Conservation (phyloP, 176 grass and related monocot species). For the Triticum dicoccoides region DNA sequence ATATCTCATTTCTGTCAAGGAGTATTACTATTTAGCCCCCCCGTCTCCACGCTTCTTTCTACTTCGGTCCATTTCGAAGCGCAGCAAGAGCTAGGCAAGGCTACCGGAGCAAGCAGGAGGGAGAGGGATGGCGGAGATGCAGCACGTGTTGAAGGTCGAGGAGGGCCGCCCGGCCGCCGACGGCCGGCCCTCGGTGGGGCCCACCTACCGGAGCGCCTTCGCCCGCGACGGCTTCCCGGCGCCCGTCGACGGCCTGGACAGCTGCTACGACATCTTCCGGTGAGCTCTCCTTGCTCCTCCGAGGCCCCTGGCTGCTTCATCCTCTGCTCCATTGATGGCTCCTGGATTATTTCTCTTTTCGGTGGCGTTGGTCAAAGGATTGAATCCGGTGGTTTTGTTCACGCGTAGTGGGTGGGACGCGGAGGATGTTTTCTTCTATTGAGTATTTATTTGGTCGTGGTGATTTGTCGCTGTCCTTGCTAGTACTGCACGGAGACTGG, state of each 20-base stretch:
- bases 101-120: neutral
- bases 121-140: conserved; percentile 36
- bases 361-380: neutral
- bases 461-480: neutral
- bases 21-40: conserved; percentile 22
- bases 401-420: neutral
- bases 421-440: neutral
- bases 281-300: conserved; percentile 16
- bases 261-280: conserved; percentile 98
- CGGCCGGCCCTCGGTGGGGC: conserved; percentile 58
- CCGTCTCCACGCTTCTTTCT: neutral
- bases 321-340: neutral
- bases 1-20: neutral
- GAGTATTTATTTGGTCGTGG: neutral
- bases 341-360: neutral
- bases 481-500: neutral
- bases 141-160: conserved; percentile 85
- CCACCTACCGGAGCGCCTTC: conserved; percentile 72
- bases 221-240: conserved; percentile 72
- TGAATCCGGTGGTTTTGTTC: neutral
- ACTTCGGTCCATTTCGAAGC: conserved; percentile 9
- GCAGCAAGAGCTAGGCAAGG: neutral
- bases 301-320: neutral
- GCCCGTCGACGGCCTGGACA: conserved; percentile 57
- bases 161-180: conserved; percentile 44